Base-by-base conservation (phyloP, 129 eudicot species). In the Helichrysum umbraculigerum region DNA sequence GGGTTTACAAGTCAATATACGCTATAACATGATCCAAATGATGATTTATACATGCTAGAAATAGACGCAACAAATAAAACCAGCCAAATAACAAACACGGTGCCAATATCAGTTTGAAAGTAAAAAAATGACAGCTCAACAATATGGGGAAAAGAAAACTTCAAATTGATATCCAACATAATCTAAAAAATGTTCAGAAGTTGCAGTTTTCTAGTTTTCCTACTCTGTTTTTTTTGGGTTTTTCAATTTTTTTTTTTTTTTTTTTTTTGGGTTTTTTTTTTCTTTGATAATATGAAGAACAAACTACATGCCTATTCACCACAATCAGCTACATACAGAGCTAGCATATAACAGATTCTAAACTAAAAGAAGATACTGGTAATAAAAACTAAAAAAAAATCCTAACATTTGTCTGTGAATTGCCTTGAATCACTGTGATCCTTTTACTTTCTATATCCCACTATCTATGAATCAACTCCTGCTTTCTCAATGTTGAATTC, bases 241-340 rank as follows among this genome's bases (percentile, higher is more conserved):
- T 59, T 17, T 0, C 8, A 2, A 35, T 17, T 50, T 29, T 22
- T 42, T 44, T 1, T 21, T 30, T 50, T 59, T 14, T 15, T 60
- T 30, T 37, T 16, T 52, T 25, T 78, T 69, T 78, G 42, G 2
- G 4, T 44, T 20, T 47, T 29, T 57, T 74, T 66, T 28, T 39
- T 10, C 68, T 72, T 77, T 47, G 29, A 51, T 33, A 68, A 42
- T 79, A 73, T 19, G 76, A 41, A 81, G 72, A 70, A 81, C 61
- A 63, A 70, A 75, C 77, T 76, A 76, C 68, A 37, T 61, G 74
- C 77, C 78, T 81, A 76, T 70, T 71, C 78, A 63, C 76, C 78
- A 71, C 69, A 71, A 71, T 65, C 74, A 70, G 73, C 77, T 81
- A 76, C 66, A 70, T 82, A 82, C 85, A 82, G 47, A 79, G 33